Base-by-base conservation (phyloP, 371 early-diverging fungal species). In the Mortierella polycephala region DNA sequence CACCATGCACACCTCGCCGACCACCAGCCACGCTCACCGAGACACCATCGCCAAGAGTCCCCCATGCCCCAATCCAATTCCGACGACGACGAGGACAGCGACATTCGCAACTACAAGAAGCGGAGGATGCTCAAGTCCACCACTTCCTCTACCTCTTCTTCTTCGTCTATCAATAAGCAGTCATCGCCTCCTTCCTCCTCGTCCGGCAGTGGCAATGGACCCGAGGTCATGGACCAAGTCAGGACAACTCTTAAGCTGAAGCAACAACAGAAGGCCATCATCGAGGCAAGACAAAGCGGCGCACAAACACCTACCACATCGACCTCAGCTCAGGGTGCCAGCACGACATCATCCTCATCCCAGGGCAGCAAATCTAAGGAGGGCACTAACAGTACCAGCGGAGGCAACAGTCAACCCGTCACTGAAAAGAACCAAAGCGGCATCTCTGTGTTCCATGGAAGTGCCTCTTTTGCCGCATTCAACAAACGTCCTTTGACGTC, bases 261-360 rank as follows among this genome's bases (percentile, higher is more conserved):
- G 57, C 85, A 85, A 65, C 87, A 85, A 70, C 87, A 87, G 71
- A 85, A 87, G 75, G 85, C 87, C 21, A 84, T 87, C 47, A 86
- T 85, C 60, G 87, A 87, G 46, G 79, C 84, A 13, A 69, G 86
- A 59, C 82, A 82, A 59, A 71, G 71, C 55, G 66, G 62, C 8
- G 53, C 72, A 39, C 56, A 51, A 21, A 10, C 62, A n/a, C 16
- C 49, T 20, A 18, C 50, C 23, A 14, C 60, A 47, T 18, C 61
- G 30, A n/a, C 67, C 37, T 20, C 65, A 46, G 50, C 67, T n/a
- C 18, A 16, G 1, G 16, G 20, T 42, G 46, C 62, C 51, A 64
- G 55, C 21, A 53, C 64, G 1, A 51, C 63, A 40, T 14, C 52
- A 7, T 37, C 67, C 9, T 63, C 71, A n/a, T 37, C 46, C 45